These are phyloP conservation scores for Pythium phragmiticola DNA, from an alignment of 352 stramenopile genomes.

Conservation along the genomic window DNA sequence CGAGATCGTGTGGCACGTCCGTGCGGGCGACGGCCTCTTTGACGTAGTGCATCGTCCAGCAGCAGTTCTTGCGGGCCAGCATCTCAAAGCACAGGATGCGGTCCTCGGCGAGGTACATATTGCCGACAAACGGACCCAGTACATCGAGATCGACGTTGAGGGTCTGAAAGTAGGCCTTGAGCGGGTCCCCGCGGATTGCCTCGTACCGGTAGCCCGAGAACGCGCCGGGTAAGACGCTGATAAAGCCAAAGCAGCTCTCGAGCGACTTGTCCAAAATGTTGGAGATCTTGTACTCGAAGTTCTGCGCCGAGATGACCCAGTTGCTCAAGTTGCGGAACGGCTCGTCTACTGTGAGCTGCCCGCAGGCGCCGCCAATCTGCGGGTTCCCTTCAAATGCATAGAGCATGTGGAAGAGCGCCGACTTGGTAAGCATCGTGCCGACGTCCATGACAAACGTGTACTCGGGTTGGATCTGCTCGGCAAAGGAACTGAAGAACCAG, in stretches of 20 bases:
- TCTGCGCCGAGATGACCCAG: slow-evolving; percentile 83
- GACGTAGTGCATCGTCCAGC: slow-evolving; percentile 88
- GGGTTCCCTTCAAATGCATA: slow-evolving; percentile 75
- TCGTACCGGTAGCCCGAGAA: slow-evolving; percentile 87
- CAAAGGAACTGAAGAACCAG: slow-evolving; percentile 85
- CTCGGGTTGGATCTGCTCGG: slow-evolving; percentile 80
- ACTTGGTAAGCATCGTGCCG: slow-evolving; percentile 81
- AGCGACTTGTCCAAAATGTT: slow-evolving; percentile 88
- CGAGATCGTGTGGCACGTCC: slow-evolving; percentile 78
- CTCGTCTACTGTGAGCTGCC: slow-evolving; percentile 80
- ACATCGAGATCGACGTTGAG: slow-evolving; percentile 78
- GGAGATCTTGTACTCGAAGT: slow-evolving; percentile 91
- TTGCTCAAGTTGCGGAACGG: slow-evolving; percentile 83
- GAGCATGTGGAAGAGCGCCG: slow-evolving; percentile 73
- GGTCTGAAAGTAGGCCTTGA: slow-evolving; percentile 87
- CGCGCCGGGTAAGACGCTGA: slow-evolving; percentile 80
- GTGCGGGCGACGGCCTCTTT: slow-evolving; percentile 81
- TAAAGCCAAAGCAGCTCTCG: slow-evolving; percentile 87
- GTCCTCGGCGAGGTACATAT: slow-evolving; percentile 90
- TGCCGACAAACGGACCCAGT: slow-evolving; percentile 79
- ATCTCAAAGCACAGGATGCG: slow-evolving; percentile 86
- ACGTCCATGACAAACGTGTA: slow-evolving; percentile 86
- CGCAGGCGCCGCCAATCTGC: slow-evolving; percentile 81
- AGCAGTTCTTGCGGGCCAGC: slow-evolving; percentile 76
- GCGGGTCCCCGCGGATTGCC: slow-evolving; percentile 70